Conservation (phyloP, 768 basidiomycete species). For the Suillus cothurnatus region DNA sequence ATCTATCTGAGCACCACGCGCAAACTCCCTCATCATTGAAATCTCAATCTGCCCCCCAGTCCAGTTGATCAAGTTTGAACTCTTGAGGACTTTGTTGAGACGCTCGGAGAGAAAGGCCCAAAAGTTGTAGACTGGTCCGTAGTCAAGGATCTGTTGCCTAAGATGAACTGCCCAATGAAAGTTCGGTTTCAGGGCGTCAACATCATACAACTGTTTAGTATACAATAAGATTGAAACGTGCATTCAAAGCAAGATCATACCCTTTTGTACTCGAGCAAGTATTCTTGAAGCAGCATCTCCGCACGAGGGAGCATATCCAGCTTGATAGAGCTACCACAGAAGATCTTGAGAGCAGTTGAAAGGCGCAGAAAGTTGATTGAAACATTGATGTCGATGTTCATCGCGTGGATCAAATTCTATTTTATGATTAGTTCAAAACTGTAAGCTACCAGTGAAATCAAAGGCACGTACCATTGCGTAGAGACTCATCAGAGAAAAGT, state of each 20-base stretch:
- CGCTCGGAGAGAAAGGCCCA: background rate
- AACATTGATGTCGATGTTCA: background rate
- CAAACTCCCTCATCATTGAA: background rate
- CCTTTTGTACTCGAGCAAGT: background rate
- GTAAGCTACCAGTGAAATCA: too few species aligned
- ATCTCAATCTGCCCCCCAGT: background rate
- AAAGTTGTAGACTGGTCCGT: background rate
- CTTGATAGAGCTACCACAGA: background rate
- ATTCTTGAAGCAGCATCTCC: background rate
- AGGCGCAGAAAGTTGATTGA: background rate
- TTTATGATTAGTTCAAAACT: too few species aligned
- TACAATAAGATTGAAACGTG: background rate
- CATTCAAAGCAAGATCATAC: background rate
- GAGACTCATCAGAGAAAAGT: background rate
- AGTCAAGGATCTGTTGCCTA: background rate
- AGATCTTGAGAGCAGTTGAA: background rate
- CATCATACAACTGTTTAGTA: background rate
- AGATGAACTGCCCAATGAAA: background rate
- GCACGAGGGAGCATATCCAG: background rate
- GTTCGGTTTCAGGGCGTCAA: background rate
- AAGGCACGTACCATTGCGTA: background rate
- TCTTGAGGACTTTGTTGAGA: background rate
- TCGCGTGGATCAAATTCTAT: background rate
- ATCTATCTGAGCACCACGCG: background rate
- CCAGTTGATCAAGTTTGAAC: background rate